Evolutionary conservation across 2,329 filamentous ascomycete genomes (phyloP), one percentile per base, ranked within the genome.

Genomic region (Myriangium duriaei): DNA sequence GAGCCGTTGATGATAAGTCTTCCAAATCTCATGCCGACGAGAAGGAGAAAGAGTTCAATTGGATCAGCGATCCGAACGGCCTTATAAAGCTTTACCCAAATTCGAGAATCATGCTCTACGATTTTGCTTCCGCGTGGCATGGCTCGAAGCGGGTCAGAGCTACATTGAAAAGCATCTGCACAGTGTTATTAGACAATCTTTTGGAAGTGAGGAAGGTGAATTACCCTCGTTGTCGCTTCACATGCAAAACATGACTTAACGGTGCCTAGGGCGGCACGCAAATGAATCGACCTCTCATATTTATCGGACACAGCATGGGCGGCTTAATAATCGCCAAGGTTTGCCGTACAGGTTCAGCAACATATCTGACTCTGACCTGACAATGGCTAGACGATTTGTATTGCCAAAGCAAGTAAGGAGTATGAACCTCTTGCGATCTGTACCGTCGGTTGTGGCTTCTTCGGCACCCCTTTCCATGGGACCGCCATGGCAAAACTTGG

Each of bases 401-500:
- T 33, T 19, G 38, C 38, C 13, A 40, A 30, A 26, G 19, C 38
- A 2, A 11, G 32, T 9, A 32, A n/a, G n/a, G n/a, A 40, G n/a
- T 40, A 24, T 15, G 30, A 40, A 28, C 11, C 29, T 11, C 29
- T 42, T 17, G 29, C 31, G 11, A 42, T 21, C 12, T 39, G 31
- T 11, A 42, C 40, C 3, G 31, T 38, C 3, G 40, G 40, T 9
- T 42, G 40, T 34, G 30, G 29, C 4, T 42, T 42, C 35, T 42
- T 42, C n/a, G 40, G 40, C 1, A 17, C 26, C 7, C 40, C 40
- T 2, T 42, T 42, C 12, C 30, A 13, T 11, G 37, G 37, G 4
- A 26, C 37, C 12, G 19, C 34, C 16, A 40, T 40, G 37, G 37
- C 37, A 6, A 34, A 40, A 13, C n/a, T 34, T 12, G 37, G 28